Evolutionary conservation across 2,329 filamentous ascomycete species (phyloP).

Genomic region (Ophiostoma triangulosporum): DNA sequence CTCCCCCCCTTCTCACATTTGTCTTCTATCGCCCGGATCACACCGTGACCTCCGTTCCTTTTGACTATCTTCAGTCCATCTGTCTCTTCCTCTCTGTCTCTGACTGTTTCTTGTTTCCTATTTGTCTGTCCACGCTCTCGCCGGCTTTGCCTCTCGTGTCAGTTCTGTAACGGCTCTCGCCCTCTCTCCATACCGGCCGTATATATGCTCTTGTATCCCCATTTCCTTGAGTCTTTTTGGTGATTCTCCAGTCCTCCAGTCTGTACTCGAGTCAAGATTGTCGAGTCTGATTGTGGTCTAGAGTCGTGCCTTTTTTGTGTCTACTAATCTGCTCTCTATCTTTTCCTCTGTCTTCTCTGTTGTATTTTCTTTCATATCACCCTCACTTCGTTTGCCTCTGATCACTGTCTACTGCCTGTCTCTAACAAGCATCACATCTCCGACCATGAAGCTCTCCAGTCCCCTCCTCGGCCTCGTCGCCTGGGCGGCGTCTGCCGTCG

Average conservation of each 20-base stretch:
- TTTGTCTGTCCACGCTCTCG: not conserved
- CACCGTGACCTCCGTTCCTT: not conserved
- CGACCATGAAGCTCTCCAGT: conserved; percentile 1
- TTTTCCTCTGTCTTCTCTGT: not conserved
- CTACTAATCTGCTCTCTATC: no score
- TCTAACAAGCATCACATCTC: not conserved
- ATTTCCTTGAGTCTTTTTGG: not conserved
- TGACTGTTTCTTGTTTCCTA: not conserved
- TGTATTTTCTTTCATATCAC: not conserved
- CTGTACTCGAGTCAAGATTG: not conserved
- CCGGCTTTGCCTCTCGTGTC: not conserved
- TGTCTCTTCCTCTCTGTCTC: not conserved
- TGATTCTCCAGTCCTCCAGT: not conserved
- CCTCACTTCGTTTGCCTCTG: no score
- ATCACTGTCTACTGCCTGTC: no score
- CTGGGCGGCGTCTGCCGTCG: conserved; percentile 10
- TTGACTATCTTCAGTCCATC: not conserved
- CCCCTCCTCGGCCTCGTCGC: not conserved
- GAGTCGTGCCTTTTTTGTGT: no score
- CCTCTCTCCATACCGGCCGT: conserved; percentile 4
- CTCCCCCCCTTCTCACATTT: not conserved
- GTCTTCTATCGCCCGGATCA: not conserved
- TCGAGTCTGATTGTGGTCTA: not conserved
- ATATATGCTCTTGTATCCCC: conserved; percentile 1
- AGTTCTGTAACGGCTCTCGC: not conserved